Evolutionary conservation across 306 rosid species (phyloP).

Genomic region (Trifolium dubium): DNA sequence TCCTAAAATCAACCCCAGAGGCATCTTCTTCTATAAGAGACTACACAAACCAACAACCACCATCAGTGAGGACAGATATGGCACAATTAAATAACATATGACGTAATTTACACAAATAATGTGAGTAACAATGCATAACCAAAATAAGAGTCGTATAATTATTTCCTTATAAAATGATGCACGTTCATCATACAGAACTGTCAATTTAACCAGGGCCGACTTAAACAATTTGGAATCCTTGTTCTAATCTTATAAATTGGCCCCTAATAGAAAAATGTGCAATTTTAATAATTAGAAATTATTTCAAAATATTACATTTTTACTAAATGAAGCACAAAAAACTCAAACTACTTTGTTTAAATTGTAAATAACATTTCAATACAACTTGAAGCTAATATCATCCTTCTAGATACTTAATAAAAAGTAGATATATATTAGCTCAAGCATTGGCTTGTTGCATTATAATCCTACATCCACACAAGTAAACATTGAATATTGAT

Average conservation of each 20-base stretch:
- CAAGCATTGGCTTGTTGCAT: conserved; percentile 26
- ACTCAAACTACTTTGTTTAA: too few relatives aligned
- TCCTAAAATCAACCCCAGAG: conserved; percentile 58
- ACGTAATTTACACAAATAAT: not conserved
- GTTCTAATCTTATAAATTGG: too few relatives aligned
- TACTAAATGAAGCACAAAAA: too few relatives aligned
- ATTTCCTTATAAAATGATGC: not conserved
- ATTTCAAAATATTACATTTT: too few relatives aligned
- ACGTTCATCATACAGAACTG: not conserved
- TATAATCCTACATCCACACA: conserved; percentile 28
- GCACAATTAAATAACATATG: not conserved
- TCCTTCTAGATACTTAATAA: too few relatives aligned
- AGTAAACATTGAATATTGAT: conserved; percentile 2
- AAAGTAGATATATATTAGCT: not conserved
- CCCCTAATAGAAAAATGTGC: too few relatives aligned
- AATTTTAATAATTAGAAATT: too few relatives aligned
- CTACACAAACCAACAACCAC: conserved; percentile 18
- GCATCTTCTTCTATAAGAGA: conserved; percentile 43
- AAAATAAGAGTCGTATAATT: not conserved
- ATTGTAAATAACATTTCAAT: too few relatives aligned
- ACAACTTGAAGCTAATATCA: too few relatives aligned
- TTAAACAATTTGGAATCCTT: too few relatives aligned
- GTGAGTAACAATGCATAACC: not conserved
- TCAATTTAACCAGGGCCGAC: not conserved
- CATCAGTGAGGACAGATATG: not conserved